phyloP scores from a whole-genome alignment of 768 basidiomycete genomes.

The Fibroporia radiculosa region DNA sequence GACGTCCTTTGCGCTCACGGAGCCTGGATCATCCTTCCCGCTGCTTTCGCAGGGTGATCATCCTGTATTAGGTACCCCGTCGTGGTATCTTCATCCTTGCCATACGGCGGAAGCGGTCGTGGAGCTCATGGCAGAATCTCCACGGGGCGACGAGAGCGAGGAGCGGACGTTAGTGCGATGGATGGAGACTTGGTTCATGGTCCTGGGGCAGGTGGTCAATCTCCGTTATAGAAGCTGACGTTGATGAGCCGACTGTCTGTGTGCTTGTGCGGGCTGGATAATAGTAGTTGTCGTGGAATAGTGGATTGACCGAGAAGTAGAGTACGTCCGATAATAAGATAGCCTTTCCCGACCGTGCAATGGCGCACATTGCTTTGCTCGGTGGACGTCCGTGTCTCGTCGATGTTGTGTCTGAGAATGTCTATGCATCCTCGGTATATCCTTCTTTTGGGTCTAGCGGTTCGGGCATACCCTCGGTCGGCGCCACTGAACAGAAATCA shows the following conservation, averaged over 20 bases:
- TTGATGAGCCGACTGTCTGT: too few relatives aligned
- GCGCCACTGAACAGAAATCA: too few relatives aligned
- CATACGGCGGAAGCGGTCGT: constrained; percentile 57
- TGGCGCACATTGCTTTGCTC: too few relatives aligned
- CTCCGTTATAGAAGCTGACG: constrained; percentile 16
- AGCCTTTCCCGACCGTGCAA: too few relatives aligned
- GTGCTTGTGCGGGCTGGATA: too few relatives aligned
- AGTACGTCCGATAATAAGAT: too few relatives aligned
- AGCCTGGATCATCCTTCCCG: constrained; percentile 52
- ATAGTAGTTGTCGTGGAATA: not conserved
- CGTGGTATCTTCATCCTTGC: constrained; percentile 89
- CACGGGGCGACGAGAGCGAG: constrained; percentile 24
- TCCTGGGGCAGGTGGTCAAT: constrained; percentile 60
- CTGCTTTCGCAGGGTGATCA: constrained; percentile 85
- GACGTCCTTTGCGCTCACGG: constrained; percentile 49
- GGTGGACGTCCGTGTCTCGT: too few relatives aligned
- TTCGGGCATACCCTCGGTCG: too few relatives aligned
- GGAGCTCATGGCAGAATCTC: constrained; percentile 56
- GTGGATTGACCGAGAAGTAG: too few relatives aligned
- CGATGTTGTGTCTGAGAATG: too few relatives aligned
- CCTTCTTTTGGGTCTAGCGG: too few relatives aligned
- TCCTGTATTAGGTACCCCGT: constrained; percentile 62
- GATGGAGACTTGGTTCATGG: constrained; percentile 74
- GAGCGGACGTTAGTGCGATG: constrained; percentile 33
- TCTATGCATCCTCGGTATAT: too few relatives aligned